phyloP scores from a whole-genome alignment of 2,329 filamentous ascomycete species.

The Harringtonia aguacate region DNA sequence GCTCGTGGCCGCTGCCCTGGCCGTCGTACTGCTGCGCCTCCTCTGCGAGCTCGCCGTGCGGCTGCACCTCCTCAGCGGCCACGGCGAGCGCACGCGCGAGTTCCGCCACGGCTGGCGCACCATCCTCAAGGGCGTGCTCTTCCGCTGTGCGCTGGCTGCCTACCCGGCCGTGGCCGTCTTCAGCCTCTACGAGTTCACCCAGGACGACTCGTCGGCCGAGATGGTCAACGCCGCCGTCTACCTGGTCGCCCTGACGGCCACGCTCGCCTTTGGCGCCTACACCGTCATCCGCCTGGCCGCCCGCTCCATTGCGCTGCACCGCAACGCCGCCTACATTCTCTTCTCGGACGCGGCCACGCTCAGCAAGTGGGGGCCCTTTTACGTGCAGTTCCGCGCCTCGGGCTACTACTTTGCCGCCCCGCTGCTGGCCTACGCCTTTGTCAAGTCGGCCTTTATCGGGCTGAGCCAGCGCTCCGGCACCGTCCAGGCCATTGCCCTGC shows the following conservation, averaged over 20 bases:
- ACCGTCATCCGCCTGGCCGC: conserved; percentile 77
- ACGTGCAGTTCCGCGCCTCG: conserved; percentile 78
- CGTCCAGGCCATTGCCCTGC: conserved; percentile 62
- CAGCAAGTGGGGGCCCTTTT: conserved; percentile 87
- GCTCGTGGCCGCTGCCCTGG: conserved; percentile 55
- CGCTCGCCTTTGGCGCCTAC: conserved; percentile 64
- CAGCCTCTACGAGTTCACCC: conserved; percentile 75
- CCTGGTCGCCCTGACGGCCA: conserved; percentile 60
- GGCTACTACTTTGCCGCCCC: conserved; percentile 82
- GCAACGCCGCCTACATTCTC: conserved; percentile 80
- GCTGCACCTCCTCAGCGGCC: conserved; percentile 54
- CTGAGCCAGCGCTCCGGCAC: conserved; percentile 55
- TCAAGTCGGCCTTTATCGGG: conserved; percentile 74
- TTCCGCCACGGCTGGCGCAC: conserved; percentile 81
- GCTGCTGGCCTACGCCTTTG: conserved; percentile 55
- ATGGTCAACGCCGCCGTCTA: conserved; percentile 71
- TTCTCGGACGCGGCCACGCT: conserved; percentile 74
- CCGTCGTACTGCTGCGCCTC: conserved; percentile 64
- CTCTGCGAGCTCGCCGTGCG: conserved; percentile 60
- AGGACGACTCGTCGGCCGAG: conserved; percentile 64
- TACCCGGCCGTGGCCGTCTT: conserved; percentile 76
- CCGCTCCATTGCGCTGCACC: conserved; percentile 72
- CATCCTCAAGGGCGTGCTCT: conserved; percentile 75
- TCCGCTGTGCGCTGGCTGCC: conserved; percentile 69
- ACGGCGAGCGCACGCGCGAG: conserved; percentile 55